Evolutionary conservation across 2,329 filamentous ascomycete genomes (phyloP).

Genomic region (Clonostachys chloroleuca): DNA sequence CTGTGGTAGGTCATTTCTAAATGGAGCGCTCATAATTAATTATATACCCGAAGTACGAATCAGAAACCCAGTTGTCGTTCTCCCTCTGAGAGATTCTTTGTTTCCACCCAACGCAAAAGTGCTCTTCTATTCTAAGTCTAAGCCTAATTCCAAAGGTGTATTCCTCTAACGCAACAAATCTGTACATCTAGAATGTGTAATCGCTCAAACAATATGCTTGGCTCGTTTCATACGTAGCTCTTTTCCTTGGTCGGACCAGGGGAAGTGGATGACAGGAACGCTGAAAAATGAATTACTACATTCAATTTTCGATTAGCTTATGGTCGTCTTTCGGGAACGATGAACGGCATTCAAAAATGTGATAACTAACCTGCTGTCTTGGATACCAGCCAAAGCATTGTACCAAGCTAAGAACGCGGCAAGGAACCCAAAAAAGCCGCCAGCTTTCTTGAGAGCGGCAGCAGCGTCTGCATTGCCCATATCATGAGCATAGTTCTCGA

Average conservation of each 20-base stretch:
- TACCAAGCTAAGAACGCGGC: slow-evolving; percentile 85
- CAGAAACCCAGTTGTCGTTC: no score
- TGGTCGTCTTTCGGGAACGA: neutral
- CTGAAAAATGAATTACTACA: slow-evolving; percentile 77
- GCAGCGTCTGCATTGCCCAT: slow-evolving; percentile 41
- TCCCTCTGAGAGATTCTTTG: no score
- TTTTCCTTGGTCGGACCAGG: slow-evolving; percentile 79
- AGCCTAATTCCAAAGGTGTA: no score
- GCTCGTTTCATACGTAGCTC: slow-evolving; percentile 22
- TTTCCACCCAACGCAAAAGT: no score
- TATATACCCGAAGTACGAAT: no score
- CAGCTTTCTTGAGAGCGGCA: slow-evolving; percentile 57
- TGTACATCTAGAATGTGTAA: no score
- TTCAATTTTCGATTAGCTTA: no score
- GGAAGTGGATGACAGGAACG: slow-evolving; percentile 89
- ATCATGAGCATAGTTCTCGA: slow-evolving; percentile 54
- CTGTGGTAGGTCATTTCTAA: no score
- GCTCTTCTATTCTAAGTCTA: no score
- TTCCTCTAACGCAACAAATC: no score
- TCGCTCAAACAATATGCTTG: no score
- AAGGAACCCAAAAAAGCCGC: slow-evolving; percentile 75
- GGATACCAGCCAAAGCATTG: slow-evolving; percentile 78
- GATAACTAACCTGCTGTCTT: slow-evolving; percentile 57
- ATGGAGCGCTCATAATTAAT: no score
- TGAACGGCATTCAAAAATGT: neutral